These are phyloP conservation scores for Hordeum pubiflorum DNA, from an alignment of 202 grass and related monocot genomes.

Conservation along the genomic window DNA sequence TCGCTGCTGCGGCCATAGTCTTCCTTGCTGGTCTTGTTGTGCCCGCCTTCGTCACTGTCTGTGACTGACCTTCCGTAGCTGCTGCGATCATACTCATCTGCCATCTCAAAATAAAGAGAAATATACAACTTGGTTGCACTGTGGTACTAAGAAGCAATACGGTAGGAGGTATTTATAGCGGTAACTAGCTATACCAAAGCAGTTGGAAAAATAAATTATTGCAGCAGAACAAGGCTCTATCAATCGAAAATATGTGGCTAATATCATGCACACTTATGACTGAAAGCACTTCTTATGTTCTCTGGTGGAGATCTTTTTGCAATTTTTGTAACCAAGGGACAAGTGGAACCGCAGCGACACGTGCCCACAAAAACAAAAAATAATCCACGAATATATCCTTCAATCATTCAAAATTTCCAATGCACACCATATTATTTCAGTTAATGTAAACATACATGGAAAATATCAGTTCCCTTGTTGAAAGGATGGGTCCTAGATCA, in stretches of 20 bases:
- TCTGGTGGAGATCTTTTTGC: conserved; percentile 22
- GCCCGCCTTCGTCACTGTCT: neutral
- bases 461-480: neutral
- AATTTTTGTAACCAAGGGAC: neutral
- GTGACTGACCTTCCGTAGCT: conserved; percentile 5
- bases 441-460: neutral
- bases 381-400: neutral
- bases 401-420: neutral
- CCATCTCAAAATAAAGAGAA: conserved; percentile 6
- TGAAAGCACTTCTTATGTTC: conserved; percentile 26
- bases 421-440: neutral
- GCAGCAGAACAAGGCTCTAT: neutral
- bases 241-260: conserved; percentile 1
- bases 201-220: neutral
- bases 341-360: neutral
- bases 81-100: conserved; percentile 9
- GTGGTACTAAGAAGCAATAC: neutral
- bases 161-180: conserved; percentile 23
- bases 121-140: neutral
- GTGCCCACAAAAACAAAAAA: neutral
- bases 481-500: neutral
- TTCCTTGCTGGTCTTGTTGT: neutral
- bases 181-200: neutral
- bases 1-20: neutral
- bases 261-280: conserved; percentile 8